Evolutionary conservation across 2,329 filamentous ascomycete genomes (phyloP), one percentile per base, ranked within the genome.

Genomic region (Colletotrichum sp.): DNA sequence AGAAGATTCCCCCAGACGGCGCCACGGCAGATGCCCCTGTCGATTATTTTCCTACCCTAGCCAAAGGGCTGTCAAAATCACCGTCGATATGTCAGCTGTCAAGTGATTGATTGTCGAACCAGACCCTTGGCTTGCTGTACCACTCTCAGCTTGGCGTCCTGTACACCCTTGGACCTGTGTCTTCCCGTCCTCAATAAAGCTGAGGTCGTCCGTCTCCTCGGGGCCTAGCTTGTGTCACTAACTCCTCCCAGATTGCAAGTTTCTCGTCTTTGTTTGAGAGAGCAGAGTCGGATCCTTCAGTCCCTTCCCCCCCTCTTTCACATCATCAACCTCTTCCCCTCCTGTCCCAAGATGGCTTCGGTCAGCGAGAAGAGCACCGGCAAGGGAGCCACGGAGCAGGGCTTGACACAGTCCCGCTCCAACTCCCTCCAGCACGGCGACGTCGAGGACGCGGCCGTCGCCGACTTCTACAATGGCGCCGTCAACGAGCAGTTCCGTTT

Each of bases 401-500:
- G 27, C 24, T 54, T 74, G 47, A 63, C 62, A 2, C 72, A 64
- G 36, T 62, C 72, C 33, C 62, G 33, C 15, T 74, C 72, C 38
- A 69, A 63, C 55, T 72, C 72, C 15, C 27, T 74, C 11, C 69
- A 63, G 21, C 55, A 63, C 27, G 68, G 72, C 18, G 72, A 74
- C 18, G 72, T 63, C 9, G 79, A 82, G 54, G 81, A 84, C 65
- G 63, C 76, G 1, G 76, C 79, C 15, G 75, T 80, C 57, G 77
- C 78, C 34, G 79, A 82, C 13, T 86, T 86, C 75, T 86, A 86
- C 70, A 83, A 83, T 11, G 75, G 69, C 38, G 76, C 80, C 8
- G 77, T 82, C 24, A 77, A 76, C 27, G 79, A 82, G 33, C 70
- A 76, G 15, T 82, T 82, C 66, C 80, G 80, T 3, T 70, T 82